Base-by-base conservation (phyloP, 345 rosid species). In the Gossypium arboreum region DNA sequence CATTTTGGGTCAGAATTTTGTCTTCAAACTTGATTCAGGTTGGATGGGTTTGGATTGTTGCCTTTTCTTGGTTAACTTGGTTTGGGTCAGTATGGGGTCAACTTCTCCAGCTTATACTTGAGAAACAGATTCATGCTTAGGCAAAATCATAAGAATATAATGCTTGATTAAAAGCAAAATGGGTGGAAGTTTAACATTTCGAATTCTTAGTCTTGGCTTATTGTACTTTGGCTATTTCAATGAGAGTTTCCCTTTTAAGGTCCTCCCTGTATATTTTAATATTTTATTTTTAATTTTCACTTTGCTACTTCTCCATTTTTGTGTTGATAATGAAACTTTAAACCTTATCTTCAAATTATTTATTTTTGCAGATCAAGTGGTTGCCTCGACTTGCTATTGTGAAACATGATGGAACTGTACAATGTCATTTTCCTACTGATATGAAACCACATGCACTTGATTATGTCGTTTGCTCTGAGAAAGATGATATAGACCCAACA, bases 361-460 rank as follows among this genome's bases (percentile, higher is more conserved):
- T 73, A 73, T 34, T 34, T 34, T 34, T 85, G 92, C 90, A 95
- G 99, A 84, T 89, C 63, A 81, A 87, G 81, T 84, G 93, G 82
- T 75, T 95, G 80, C 89, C 85, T 68, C 88, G 93, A 83, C 83
- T 95, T 72, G 97, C 99, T 73, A 95, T 94, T n/a, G 97, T 95
- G 74, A 93, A 88, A 84, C 87, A 87, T 85, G 87, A 95, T 81
- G 99, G 99, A 75, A 96, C 99, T 0, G 98, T 96, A 22, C 98
- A 88, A 72, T 86, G 91, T 86, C 90, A 90, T 73, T 86, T 96
- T 75, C 95, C 98, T 44, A 88, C 79, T 27, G 89, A 93, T 84
- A 88, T 88, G 73, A 90, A 87, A 79, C 84, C 85, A 6, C 89
- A 79, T 54, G 71, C 80, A 77, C 78, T 83, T 84, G 79, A 66